A percentile compares a stretch with the other conserved stretches of the same genome.
Conservation (phyloP, 345 rosid species). For the Alliaria petiolata region DNA sequence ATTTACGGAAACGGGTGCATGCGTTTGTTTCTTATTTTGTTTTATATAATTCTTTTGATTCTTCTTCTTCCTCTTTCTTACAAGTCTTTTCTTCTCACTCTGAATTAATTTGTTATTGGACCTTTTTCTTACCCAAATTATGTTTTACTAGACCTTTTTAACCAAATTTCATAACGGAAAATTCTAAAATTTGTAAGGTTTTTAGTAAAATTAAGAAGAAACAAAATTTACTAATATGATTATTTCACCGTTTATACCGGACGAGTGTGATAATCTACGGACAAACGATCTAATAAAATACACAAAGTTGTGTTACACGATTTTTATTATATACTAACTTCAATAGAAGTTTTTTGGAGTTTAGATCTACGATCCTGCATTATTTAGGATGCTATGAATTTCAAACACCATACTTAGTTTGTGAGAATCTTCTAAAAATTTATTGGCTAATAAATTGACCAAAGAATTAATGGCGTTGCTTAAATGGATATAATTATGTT, state of each 20-base stretch:
- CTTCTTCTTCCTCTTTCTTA: background rate
- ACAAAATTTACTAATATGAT: no score
- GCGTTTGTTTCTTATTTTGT: constrained; percentile 46
- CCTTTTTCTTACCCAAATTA: background rate
- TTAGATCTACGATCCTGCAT: no score
- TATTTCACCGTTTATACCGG: no score
- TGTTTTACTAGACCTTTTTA: no score
- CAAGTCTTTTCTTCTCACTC: background rate
- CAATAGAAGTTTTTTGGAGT: no score
- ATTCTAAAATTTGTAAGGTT: no score
- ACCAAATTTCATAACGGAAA: no score
- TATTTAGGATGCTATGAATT: background rate
- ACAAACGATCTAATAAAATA: no score
- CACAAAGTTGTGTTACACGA: no score
- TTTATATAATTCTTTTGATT: background rate
- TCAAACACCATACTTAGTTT: background rate
- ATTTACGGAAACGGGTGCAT: constrained; percentile 50
- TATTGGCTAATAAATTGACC: background rate
- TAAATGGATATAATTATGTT: background rate
- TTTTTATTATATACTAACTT: no score
- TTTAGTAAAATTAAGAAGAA: no score
- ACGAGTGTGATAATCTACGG: no score
- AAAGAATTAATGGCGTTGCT: background rate
- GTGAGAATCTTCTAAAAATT: background rate
- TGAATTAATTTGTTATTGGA: background rate